Evolutionary conservation across 2,329 filamentous ascomycete species (phyloP).

Genomic region (Fusarium chlamydosporum): DNA sequence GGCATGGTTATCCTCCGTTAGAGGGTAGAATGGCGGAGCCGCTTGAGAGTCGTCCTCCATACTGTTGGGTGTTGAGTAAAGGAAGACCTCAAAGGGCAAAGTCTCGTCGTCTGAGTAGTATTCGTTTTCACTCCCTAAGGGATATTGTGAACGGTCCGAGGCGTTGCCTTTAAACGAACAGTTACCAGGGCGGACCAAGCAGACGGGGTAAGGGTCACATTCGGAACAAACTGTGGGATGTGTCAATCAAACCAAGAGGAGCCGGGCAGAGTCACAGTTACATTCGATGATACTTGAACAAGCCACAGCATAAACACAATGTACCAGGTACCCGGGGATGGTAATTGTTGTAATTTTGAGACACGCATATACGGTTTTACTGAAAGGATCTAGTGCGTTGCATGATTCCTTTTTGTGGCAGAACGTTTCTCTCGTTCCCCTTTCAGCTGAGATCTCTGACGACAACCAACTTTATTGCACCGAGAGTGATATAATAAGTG

Average conservation of each 20-base stretch:
- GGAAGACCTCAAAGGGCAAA: background rate
- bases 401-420: background rate
- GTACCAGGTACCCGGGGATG: background rate
- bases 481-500: background rate
- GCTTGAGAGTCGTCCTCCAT: conserved; percentile 31
- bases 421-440: background rate
- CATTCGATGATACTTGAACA: background rate
- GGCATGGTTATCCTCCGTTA: conserved; percentile 42
- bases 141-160: background rate
- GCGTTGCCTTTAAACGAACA: conserved; percentile 10
- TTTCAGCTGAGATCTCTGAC: background rate
- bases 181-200: conserved; percentile 6
- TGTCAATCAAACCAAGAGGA: conserved; percentile 16
- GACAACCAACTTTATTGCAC: no score
- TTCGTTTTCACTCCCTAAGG: background rate
- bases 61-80: background rate
- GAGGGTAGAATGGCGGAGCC: conserved; percentile 44
- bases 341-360: conserved; percentile 3
- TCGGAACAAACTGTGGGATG: conserved; percentile 5
- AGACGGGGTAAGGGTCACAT: conserved; percentile 18
- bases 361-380: background rate
- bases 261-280: background rate
- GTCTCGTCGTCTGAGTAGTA: conserved; percentile 4
- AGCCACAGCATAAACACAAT: background rate
- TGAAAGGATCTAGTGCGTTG: background rate